Evolutionary conservation across 768 basidiomycete species (phyloP).

Genomic region (Boletales sp.): DNA sequence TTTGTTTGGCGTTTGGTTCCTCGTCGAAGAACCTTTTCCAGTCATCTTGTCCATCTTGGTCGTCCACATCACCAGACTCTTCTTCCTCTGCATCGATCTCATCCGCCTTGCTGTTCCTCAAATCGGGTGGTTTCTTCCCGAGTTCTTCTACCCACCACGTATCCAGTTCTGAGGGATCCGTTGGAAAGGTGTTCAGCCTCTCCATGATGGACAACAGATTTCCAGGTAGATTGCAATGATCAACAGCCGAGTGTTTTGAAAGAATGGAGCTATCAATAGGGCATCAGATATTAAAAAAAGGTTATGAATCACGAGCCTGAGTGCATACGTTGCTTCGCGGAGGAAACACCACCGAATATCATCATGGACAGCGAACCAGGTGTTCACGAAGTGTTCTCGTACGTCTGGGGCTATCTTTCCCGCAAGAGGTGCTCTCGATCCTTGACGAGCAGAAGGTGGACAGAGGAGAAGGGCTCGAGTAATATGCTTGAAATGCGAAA

Average conservation of each 20-base stretch:
- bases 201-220: conserved; percentile 66
- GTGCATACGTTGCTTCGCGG: conserved; percentile 63
- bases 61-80: conserved; percentile 31
- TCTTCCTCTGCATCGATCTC: conserved; percentile 34
- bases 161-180: conserved; percentile 62
- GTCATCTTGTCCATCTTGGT: conserved; percentile 48
- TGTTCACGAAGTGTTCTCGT: conserved; percentile 58
- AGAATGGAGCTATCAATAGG: conserved; percentile 19
- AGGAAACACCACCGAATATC: conserved; percentile 91
- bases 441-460: conserved; percentile 43
- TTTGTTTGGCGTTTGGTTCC: conserved; percentile 35
- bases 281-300: conserved; percentile 1
- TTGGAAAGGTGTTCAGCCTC: conserved; percentile 69
- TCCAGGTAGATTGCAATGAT: conserved; percentile 40
- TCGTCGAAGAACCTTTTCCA: conserved; percentile 88
- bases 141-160: conserved; percentile 79
- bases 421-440: conserved; percentile 21
- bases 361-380: conserved; percentile 74
- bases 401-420: conserved; percentile 55
- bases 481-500: conserved; percentile 64
- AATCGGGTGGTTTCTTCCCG: conserved; percentile 50
- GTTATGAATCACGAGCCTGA: background rate
- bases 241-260: conserved; percentile 23
- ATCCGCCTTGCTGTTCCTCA: conserved; percentile 41
- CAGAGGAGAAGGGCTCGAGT: conserved; percentile 58